phyloP scores from a whole-genome alignment of 495 filamentous ascomycete genomes.

The Penicillium samsonianum region DNA sequence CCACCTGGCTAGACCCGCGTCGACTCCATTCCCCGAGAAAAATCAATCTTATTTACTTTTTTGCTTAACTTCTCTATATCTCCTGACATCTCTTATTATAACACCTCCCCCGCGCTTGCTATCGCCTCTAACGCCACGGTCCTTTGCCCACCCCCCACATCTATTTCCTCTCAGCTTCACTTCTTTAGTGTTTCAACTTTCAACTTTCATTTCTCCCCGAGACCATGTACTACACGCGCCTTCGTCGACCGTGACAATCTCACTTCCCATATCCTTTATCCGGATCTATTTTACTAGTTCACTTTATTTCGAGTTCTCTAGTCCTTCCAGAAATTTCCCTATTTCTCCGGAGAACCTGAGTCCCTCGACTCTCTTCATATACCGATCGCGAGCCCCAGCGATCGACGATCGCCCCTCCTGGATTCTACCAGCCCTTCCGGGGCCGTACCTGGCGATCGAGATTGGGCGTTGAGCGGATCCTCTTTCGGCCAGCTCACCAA shows the following conservation, averaged over 20 bases:
- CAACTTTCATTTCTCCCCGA: conserved; percentile 7
- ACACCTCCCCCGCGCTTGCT: conserved; percentile 22
- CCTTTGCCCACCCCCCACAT: conserved; percentile 14
- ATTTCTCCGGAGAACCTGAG: conserved; percentile 2
- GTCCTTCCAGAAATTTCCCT: conserved; percentile 8
- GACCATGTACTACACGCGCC: conserved; percentile 29
- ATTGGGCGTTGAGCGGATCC: conserved; percentile 39
- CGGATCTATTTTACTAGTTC: neutral
- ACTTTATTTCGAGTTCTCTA: conserved; percentile 4
- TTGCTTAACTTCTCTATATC: conserved; percentile 2
- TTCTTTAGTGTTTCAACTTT: conserved; percentile 2
- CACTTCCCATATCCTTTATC: neutral
- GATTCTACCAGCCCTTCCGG: conserved; percentile 50
- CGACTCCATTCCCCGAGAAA: conserved; percentile 14
- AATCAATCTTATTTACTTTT: conserved; percentile 13
- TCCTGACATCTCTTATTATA: conserved; percentile 13
- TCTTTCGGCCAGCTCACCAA: conserved; percentile 29
- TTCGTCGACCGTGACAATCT: conserved; percentile 26
- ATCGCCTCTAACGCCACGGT: conserved; percentile 26
- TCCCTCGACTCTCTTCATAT: conserved; percentile 11
- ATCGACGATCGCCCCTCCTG: conserved; percentile 45
- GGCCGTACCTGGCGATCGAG: conserved; percentile 44
- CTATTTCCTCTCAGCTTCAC: neutral
- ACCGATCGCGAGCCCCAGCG: conserved; percentile 38
- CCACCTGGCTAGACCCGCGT: conserved; percentile 14